Percentiles rank a stretch among this genome's conserved stretches.
Conservation (phyloP, 371 early-diverging fungal genomes). For the Rhizomucor miehei region DNA sequence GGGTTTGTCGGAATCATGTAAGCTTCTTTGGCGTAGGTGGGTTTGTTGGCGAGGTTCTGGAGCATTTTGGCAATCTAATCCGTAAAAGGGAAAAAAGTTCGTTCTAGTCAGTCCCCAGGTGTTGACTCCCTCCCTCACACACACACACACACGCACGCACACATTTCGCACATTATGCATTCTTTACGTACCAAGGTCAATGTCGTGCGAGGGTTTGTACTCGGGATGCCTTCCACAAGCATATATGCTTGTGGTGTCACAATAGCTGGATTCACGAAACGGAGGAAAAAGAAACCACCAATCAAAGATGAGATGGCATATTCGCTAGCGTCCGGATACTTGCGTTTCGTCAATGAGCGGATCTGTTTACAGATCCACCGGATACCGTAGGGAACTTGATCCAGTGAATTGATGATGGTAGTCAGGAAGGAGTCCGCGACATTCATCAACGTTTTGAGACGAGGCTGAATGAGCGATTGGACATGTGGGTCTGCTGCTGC, state of each 20-base stretch:
- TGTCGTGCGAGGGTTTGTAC: slow-evolving; percentile 75
- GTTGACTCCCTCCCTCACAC: no score
- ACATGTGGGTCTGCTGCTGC: slow-evolving; percentile 76
- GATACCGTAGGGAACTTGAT: slow-evolving; percentile 92
- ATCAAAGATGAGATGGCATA: slow-evolving; percentile 85
- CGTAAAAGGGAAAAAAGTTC: background rate
- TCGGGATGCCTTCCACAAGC: slow-evolving; percentile 79
- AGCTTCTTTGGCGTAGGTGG: slow-evolving; percentile 82
- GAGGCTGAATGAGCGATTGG: slow-evolving; percentile 72
- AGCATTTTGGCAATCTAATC: slow-evolving; percentile 81
- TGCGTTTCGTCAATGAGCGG: slow-evolving; percentile 79
- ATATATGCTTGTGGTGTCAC: slow-evolving; percentile 92
- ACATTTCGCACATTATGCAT: no score
- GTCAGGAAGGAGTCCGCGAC: slow-evolving; percentile 78
- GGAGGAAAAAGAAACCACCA: slow-evolving; percentile 93
- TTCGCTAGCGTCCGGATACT: slow-evolving; percentile 85
- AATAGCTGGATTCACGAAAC: slow-evolving; percentile 93
- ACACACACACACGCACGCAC: no score
- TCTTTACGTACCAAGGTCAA: slow-evolving; percentile 60
- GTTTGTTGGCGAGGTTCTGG: slow-evolving; percentile 92
- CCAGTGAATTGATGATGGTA: slow-evolving; percentile 76
- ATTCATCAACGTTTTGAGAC: slow-evolving; percentile 73
- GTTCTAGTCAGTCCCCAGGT: no score
- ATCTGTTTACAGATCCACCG: slow-evolving; percentile 97
- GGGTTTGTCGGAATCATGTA: slow-evolving; percentile 87